These are phyloP conservation scores for Astraeus odoratus DNA, from an alignment of 768 basidiomycete genomes.

Conservation along the genomic window DNA sequence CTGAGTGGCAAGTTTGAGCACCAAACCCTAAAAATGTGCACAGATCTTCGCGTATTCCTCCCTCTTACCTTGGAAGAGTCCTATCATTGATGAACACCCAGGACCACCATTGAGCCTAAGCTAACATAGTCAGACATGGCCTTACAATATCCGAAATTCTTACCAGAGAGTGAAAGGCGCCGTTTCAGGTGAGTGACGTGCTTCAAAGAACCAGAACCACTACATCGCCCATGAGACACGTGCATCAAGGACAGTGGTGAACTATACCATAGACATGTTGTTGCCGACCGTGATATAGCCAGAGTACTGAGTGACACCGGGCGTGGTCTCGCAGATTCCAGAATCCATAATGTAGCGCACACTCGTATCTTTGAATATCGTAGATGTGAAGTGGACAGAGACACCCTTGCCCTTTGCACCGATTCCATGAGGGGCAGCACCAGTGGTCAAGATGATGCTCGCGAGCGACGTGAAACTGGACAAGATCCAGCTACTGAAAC, in stretches of 20 bases:
- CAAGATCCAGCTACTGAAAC: background rate
- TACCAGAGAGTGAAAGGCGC: conserved; percentile 65
- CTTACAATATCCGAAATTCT: background rate
- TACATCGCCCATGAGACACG: conserved; percentile 12
- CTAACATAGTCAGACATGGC: conserved; percentile 1
- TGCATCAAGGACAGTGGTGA: background rate
- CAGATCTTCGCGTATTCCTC: background rate
- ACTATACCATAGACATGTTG: conserved; percentile 51
- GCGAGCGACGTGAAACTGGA: background rate
- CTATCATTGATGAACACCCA: conserved; percentile 58
- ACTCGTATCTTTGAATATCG: conserved; percentile 16
- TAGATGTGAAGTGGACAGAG: conserved; percentile 9
- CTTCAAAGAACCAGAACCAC: conserved; percentile 77
- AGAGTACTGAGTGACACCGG: conserved; percentile 50
- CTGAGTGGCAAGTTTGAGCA: conserved; percentile 21
- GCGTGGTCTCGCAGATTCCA: conserved; percentile 60
- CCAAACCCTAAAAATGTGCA: background rate
- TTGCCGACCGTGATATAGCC: conserved; percentile 54
- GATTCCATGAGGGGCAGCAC: background rate
- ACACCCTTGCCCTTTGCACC: background rate
- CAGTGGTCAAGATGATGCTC: background rate
- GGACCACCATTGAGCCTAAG: conserved; percentile 53
- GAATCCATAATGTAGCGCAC: conserved; percentile 51
- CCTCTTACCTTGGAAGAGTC: conserved; percentile 52
- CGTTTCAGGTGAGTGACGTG: conserved; percentile 49